These are phyloP conservation scores for Kitagawia praeruptora DNA, from an alignment of 129 eudicot genomes.

Conservation along the genomic window DNA sequence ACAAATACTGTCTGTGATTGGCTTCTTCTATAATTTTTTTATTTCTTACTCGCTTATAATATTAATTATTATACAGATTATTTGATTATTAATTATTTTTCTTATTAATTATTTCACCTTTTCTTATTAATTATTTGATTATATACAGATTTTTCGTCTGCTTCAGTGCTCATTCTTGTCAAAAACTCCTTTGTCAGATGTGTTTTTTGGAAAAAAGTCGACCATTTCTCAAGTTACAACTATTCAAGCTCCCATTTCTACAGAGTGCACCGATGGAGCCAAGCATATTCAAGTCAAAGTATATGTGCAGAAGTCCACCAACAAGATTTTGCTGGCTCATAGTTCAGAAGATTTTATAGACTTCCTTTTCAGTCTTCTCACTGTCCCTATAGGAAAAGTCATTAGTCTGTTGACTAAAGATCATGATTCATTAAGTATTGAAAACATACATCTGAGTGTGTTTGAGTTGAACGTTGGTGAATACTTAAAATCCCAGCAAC, in stretches of 20 bases:
- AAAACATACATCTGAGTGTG: conserved; percentile 30
- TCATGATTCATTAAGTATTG: conserved; percentile 12
- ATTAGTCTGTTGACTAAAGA: conserved; percentile 9
- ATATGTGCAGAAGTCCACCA: conserved; percentile 27
- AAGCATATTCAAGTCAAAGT: conserved; percentile 14
- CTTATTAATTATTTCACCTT: no score
- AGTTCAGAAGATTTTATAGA: conserved; percentile 31
- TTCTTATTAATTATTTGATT: not conserved
- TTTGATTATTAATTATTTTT: no score
- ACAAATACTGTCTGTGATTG: no score
- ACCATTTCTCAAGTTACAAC: not conserved
- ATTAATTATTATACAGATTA: no score
- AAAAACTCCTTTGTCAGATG: conserved; percentile 24
- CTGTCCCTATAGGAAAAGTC: conserved; percentile 28
- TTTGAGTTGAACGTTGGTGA: conserved; percentile 17
- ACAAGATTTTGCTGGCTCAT: conserved; percentile 32
- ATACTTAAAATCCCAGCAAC: conserved; percentile 21
- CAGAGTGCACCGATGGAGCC: not conserved
- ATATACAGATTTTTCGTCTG: conserved; percentile 24
- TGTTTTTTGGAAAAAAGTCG: not conserved
- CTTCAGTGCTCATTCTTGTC: conserved; percentile 28
- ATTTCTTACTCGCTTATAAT: no score
- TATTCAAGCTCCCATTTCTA: not conserved
- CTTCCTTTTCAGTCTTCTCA: conserved; percentile 32
- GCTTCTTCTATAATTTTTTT: no score